These are phyloP conservation scores for Alternaria arborescens DNA, from an alignment of 2,329 filamentous ascomycete genomes.

Conservation along the genomic window DNA sequence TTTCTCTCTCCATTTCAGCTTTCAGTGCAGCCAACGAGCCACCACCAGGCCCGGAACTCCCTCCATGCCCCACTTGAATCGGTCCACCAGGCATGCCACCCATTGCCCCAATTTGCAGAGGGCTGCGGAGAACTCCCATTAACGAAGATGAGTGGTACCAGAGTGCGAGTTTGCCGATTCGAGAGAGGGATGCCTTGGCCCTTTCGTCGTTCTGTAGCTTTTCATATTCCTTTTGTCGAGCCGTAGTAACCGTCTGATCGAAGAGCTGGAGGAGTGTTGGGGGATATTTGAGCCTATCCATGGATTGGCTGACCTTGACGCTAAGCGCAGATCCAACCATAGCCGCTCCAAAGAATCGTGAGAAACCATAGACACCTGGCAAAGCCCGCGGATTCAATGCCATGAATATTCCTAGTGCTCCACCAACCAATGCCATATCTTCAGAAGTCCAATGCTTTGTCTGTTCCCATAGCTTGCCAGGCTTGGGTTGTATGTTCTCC, in stretches of 20 bases:
- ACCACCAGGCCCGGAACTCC: background rate
- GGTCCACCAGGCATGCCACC: background rate
- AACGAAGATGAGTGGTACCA: constrained; percentile 12
- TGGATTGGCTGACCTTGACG: constrained; percentile 5
- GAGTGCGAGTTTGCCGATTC: constrained; percentile 19
- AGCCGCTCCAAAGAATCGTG: constrained; percentile 27
- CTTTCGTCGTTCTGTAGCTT: constrained; percentile 18
- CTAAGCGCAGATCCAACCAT: constrained; percentile 27
- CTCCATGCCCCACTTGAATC: background rate
- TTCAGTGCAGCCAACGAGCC: background rate
- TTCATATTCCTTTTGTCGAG: constrained; percentile 9
- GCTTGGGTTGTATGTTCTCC: constrained; percentile 25
- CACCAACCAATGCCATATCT: constrained; percentile 26
- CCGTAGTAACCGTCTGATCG: constrained; percentile 2
- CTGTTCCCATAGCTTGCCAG: constrained; percentile 32
- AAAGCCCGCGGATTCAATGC: constrained; percentile 28
- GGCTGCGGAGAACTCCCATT: background rate
- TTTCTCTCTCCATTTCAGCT: constrained; percentile 12
- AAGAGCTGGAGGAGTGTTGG: constrained; percentile 7
- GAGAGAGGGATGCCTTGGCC: constrained; percentile 23
- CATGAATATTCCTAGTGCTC: constrained; percentile 20
- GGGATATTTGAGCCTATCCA: too few species aligned
- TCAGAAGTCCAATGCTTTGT: constrained; percentile 28
- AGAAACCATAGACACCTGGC: constrained; percentile 26
- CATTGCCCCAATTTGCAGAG: constrained; percentile 2